These are phyloP conservation scores for Ilex aquifolium DNA, from an alignment of 257 asterid genomes.

Conservation along the genomic window DNA sequence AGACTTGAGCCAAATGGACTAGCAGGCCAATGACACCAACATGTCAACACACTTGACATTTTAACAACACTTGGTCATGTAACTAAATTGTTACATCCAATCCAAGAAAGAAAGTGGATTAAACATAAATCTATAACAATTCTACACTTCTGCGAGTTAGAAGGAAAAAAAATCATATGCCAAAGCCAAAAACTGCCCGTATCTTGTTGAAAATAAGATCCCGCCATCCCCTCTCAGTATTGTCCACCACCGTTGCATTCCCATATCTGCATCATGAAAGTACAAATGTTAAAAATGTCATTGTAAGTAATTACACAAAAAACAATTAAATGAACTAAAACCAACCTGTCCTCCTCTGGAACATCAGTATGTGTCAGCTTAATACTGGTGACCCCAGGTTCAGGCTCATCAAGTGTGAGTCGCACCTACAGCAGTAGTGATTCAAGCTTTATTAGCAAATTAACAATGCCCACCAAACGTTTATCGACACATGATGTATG, in stretches of 20 bases:
- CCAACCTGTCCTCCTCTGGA: constrained; percentile 95
- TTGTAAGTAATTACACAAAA: not conserved
- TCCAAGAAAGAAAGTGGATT: no score
- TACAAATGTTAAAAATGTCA: not conserved
- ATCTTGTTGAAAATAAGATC: constrained; percentile 89
- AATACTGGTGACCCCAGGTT: constrained; percentile 67
- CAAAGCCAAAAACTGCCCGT: constrained; percentile 41
- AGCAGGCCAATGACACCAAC: no score
- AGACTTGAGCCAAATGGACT: no score
- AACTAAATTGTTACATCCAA: no score
- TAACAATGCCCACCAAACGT: no score
- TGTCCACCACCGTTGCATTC: constrained; percentile 90
- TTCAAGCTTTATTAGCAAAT: not conserved
- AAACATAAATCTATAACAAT: not conserved
- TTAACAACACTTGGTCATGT: no score
- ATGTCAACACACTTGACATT: no score
- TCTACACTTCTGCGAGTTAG: not conserved
- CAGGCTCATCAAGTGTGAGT: constrained; percentile 81
- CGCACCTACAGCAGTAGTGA: constrained; percentile 53
- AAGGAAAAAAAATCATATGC: constrained; percentile 18
- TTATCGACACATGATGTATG: no score
- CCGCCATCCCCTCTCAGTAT: constrained; percentile 95
- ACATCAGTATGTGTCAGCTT: constrained; percentile 74
- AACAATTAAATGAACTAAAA: not conserved
- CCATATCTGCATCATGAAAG: constrained; percentile 49